These are phyloP conservation scores for Gloeophyllum trabeum DNA, from an alignment of 768 basidiomycete species.

Conservation along the genomic window DNA sequence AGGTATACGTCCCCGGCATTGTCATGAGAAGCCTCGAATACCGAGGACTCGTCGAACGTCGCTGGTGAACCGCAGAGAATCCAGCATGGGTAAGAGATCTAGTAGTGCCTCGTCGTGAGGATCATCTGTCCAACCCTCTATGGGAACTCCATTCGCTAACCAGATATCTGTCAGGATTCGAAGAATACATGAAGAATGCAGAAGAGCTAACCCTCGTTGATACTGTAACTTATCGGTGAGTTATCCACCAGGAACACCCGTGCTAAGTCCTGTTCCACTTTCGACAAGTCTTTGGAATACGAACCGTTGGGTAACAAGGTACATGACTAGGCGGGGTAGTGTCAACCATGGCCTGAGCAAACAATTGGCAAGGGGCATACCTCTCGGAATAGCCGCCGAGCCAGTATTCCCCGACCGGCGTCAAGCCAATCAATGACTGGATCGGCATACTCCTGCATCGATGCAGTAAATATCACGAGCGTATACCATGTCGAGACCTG, in stretches of 20 bases:
- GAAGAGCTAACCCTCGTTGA: conserved; percentile 70
- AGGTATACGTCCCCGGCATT: too few species aligned
- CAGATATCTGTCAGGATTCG: too few species aligned
- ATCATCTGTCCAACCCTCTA: conserved; percentile 99
- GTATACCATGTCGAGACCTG: conserved; percentile 99
- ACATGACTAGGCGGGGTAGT: conserved; percentile 54
- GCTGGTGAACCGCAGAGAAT: conserved; percentile 90
- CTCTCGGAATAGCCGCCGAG: conserved; percentile 85
- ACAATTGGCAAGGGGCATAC: conserved; percentile 30
- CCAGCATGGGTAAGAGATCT: conserved; percentile 89
- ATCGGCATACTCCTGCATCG: conserved; percentile 99
- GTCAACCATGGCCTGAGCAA: conserved; percentile 3
- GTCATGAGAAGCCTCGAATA: conserved; percentile 41
- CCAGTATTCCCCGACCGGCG: conserved; percentile 84
- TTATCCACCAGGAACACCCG: conserved; percentile 94
- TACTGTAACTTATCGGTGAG: conserved; percentile 83
- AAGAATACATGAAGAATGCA: not conserved
- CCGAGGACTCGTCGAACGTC: conserved; percentile 92
- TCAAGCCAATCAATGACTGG: conserved; percentile 99
- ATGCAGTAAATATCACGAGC: conserved; percentile 96
- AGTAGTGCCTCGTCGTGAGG: conserved; percentile 93
- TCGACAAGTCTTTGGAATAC: conserved; percentile 86
- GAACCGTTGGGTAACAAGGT: conserved; percentile 86
- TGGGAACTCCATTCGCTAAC: conserved; percentile 95
- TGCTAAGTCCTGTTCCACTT: conserved; percentile 86